Percentiles rank a stretch among this genome's conserved stretches.
Conservation (phyloP, 345 rosid species). For the Salix dunnii region DNA sequence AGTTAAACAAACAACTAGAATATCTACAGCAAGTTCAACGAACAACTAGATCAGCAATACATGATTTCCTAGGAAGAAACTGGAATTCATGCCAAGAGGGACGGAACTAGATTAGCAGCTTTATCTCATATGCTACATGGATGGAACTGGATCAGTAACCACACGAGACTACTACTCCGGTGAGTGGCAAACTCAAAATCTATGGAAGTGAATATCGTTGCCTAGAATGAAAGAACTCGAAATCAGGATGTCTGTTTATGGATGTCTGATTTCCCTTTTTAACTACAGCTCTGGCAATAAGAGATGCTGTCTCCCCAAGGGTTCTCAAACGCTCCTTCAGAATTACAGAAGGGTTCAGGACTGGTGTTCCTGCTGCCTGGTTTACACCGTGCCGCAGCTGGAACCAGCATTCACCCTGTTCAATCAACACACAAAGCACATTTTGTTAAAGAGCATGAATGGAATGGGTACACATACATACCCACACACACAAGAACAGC, state of each 20-base stretch:
- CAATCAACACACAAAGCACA: not conserved
- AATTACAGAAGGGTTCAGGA: conserved; percentile 30
- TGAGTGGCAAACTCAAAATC: not conserved
- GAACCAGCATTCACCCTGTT: conserved; percentile 61
- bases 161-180: not conserved
- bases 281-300: conserved; percentile 48
- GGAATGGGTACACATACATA: not conserved
- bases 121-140: not conserved
- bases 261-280: conserved; percentile 32
- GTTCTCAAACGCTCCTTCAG: conserved; percentile 47
- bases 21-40: not conserved
- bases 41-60: not conserved
- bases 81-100: not conserved
- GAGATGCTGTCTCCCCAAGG: conserved; percentile 46
- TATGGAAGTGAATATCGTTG: conserved; percentile 3
- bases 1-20: not conserved
- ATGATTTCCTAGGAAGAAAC: not conserved
- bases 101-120: not conserved
- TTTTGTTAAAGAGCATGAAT: not conserved
- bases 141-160: too few relatives aligned
- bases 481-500: not conserved
- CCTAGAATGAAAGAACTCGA: conserved; percentile 48
- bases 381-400: conserved; percentile 27
- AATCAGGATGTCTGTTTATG: conserved; percentile 50
- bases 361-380: conserved; percentile 14